Evolutionary conservation across 2,329 filamentous ascomycete species (phyloP).

Genomic region (Talaromyces sp.): DNA sequence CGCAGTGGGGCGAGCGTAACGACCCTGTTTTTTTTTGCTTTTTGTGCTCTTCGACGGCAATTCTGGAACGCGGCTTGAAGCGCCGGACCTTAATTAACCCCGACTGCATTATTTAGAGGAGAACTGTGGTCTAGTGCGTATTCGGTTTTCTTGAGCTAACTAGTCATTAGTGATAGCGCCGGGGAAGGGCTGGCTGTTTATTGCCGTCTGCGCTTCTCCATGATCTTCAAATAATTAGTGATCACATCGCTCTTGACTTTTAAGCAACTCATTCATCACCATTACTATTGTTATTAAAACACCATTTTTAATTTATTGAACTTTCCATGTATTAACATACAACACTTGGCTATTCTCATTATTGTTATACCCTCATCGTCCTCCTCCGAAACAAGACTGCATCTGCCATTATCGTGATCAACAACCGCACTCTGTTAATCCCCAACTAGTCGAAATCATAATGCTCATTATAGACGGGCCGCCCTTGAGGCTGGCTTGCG

Average conservation of each 20-base stretch:
- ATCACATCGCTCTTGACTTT: background rate
- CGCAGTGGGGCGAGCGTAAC: background rate
- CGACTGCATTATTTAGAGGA: background rate
- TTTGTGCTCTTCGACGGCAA: background rate
- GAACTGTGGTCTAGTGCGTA: background rate
- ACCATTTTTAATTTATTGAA: background rate
- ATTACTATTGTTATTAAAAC: background rate
- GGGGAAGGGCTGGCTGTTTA: background rate
- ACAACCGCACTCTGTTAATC: background rate
- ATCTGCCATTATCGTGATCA: background rate
- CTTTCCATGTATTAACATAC: background rate
- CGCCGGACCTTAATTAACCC: background rate
- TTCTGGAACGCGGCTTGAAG: background rate
- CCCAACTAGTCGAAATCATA: background rate
- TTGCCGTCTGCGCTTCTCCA: background rate
- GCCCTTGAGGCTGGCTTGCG: constrained; percentile 1
- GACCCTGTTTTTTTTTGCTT: background rate
- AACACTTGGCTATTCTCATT: background rate
- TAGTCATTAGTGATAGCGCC: background rate
- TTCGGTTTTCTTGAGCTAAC: background rate
- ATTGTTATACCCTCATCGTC: background rate
- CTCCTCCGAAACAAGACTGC: background rate
- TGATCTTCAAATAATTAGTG: background rate
- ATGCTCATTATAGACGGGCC: background rate
- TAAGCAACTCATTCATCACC: background rate